Evolutionary conservation across 176 grass and related monocot species (phyloP), one percentile per base, ranked within the genome.

Genomic region (Elymus sibiricus): DNA sequence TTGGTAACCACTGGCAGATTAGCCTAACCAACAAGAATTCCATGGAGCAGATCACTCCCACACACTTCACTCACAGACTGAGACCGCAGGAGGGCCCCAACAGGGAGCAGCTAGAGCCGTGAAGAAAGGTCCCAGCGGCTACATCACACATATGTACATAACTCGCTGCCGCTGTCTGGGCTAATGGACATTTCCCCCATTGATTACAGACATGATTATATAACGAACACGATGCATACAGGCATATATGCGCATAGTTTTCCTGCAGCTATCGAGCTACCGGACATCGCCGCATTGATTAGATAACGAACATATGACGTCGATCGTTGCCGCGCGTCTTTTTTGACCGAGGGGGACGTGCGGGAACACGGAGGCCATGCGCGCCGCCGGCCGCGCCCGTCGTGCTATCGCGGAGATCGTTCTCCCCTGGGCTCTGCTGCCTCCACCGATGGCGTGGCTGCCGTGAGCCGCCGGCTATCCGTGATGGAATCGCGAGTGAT

Each of bases 261-360:
- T 80, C 22, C 59, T 73, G 81, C 66, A 51, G 17, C 59, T 2
- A 61, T 61, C 46, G 28, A 22, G 79, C 74, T 67, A 79, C 38
- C 11, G 74, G 80, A 58, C 89, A 59, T 59, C 21, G 37, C 74
- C 21, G 83, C 70, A 83, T 83, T 87, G 55, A 90, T 90, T 83
- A 66, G 79, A 87, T 83, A 83, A 90, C 79, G 74, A 79, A 79
- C 89, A 79, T 28, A 74, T 59, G 89, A 87, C 42, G 84, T 21
- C 60, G 59, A 25, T 21, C 43, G 72, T 4, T 28, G 43, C 74
- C 70, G 31, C 11, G 51, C 62, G 42, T 59, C 77, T 21, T 60
- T 82, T 86, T 82, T 43, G 4, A 43, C 44, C 34, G 84, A 90
- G 39, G 2, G 56, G 49, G 84, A 90, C 84, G 1, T 1, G 64